A percentile compares a stretch with the other conserved stretches of the same genome.
Conservation (phyloP, 192 early-diverging fungal species). For the Globomyces pollinis-pini region DNA sequence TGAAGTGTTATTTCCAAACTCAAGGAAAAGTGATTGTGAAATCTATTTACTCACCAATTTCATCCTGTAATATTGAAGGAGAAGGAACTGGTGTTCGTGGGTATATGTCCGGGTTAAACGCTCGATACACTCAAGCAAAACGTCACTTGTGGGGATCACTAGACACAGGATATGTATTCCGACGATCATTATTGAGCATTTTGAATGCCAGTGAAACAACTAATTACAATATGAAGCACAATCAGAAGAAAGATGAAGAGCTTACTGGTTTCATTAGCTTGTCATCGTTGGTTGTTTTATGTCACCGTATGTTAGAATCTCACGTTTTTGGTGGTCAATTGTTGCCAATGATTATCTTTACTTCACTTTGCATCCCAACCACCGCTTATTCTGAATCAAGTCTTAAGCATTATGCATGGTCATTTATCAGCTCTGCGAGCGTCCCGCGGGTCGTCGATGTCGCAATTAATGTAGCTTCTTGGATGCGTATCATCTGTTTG, state of each 20-base stretch:
- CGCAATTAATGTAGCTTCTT: slow-evolving; percentile 23
- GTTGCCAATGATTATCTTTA: neutral
- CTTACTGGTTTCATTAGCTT: neutral
- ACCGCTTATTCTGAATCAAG: neutral
- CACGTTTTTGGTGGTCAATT: slow-evolving; percentile 20
- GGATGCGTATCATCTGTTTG: slow-evolving; percentile 28
- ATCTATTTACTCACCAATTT: slow-evolving; percentile 66
- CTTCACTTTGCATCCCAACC: neutral
- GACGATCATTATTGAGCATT: slow-evolving; percentile 21
- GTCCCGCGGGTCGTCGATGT: slow-evolving; percentile 30
- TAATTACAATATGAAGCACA: slow-evolving; percentile 12
- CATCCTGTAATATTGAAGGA: slow-evolving; percentile 51
- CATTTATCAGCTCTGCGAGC: slow-evolving; percentile 8
- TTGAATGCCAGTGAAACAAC: slow-evolving; percentile 12
- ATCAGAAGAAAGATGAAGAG: slow-evolving; percentile 22
- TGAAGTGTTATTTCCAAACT: slow-evolving; percentile 72
- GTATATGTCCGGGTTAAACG: slow-evolving; percentile 43
- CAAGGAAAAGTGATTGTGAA: slow-evolving; percentile 55
- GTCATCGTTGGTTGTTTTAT: slow-evolving; percentile 11
- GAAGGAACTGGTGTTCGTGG: slow-evolving; percentile 43
- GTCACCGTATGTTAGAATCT: slow-evolving; percentile 38
- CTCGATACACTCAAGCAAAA: slow-evolving; percentile 63
- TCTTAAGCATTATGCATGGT: slow-evolving; percentile 16
- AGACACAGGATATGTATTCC: slow-evolving; percentile 56
- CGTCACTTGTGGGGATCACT: slow-evolving; percentile 67